phyloP scores from a whole-genome alignment of 73 alveolate species.

The Blepharisma japonicum region DNA sequence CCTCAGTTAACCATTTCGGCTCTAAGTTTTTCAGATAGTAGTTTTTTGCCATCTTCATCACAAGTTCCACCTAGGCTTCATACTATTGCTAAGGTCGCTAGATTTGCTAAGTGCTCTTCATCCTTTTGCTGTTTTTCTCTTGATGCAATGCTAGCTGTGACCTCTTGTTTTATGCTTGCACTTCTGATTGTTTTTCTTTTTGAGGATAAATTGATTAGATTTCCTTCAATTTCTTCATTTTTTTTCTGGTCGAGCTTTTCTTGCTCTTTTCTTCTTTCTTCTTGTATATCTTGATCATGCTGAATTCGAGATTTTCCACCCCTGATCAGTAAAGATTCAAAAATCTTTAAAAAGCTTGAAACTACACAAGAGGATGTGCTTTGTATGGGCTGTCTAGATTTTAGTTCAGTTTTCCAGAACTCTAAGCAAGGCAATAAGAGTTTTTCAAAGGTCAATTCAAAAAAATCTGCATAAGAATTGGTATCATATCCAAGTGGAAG shows the following conservation, averaged over 20 bases:
- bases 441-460: conserved; percentile 34
- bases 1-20: not conserved
- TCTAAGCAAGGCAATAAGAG: conserved; percentile 30
- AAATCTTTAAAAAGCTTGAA: not conserved
- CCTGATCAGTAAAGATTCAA: not conserved
- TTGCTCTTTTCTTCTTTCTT: not conserved
- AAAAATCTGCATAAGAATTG: conserved; percentile 39
- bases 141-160: not conserved
- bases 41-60: conserved; percentile 31
- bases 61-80: conserved; percentile 88
- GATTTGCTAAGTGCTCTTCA: not conserved
- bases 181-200: not conserved
- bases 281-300: not conserved
- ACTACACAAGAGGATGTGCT: not conserved
- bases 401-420: conserved; percentile 31
- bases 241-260: not conserved
- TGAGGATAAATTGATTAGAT: not conserved
- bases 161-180: not conserved
- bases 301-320: not conserved
- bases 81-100: conserved; percentile 56
- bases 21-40: not conserved
- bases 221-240: not conserved
- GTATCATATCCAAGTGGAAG: conserved; percentile 55
- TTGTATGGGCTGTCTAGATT: conserved; percentile 20
- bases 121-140: conserved; percentile 26